phyloP scores from a whole-genome alignment of 768 basidiomycete genomes.

The Tulasnella sp. region DNA sequence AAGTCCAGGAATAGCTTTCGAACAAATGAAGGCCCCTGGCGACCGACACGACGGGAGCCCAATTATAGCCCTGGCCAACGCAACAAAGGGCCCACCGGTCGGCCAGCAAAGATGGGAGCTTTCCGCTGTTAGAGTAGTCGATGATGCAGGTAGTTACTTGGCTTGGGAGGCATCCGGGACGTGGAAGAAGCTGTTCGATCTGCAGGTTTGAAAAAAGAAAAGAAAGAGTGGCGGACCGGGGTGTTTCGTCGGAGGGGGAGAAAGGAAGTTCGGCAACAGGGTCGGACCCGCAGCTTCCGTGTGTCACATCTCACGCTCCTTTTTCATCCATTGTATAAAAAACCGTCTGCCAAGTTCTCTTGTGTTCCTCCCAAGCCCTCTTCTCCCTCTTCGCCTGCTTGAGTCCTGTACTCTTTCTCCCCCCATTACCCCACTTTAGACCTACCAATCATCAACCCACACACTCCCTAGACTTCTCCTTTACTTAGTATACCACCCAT shows the following conservation, averaged over 20 bases:
- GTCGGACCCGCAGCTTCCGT: slow-evolving; percentile 6
- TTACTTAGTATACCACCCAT: neutral
- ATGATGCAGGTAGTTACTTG: neutral
- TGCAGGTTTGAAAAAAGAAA: neutral
- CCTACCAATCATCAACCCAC: neutral
- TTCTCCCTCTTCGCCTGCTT: slow-evolving; percentile 1
- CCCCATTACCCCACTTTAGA: neutral
- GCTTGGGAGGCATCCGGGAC: neutral
- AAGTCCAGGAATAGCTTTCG: neutral
- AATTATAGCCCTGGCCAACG: neutral
- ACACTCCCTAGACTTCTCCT: slow-evolving; percentile 11
- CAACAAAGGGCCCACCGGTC: neutral
- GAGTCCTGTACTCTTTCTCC: neutral
- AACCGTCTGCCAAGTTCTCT: slow-evolving; percentile 12
- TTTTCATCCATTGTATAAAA: neutral
- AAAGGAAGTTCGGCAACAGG: neutral
- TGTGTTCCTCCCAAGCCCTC: neutral
- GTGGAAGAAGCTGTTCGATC: neutral
- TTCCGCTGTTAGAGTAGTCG: neutral
- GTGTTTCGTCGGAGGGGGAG: neutral
- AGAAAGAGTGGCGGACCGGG: neutral
- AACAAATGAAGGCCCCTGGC: neutral
- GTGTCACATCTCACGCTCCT: slow-evolving; percentile 14
- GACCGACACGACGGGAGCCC: neutral
- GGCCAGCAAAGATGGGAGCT: neutral